Evolutionary conservation across 1,284 basidiomycete genomes (phyloP).

Genomic region (Trichosporon asahii): DNA sequence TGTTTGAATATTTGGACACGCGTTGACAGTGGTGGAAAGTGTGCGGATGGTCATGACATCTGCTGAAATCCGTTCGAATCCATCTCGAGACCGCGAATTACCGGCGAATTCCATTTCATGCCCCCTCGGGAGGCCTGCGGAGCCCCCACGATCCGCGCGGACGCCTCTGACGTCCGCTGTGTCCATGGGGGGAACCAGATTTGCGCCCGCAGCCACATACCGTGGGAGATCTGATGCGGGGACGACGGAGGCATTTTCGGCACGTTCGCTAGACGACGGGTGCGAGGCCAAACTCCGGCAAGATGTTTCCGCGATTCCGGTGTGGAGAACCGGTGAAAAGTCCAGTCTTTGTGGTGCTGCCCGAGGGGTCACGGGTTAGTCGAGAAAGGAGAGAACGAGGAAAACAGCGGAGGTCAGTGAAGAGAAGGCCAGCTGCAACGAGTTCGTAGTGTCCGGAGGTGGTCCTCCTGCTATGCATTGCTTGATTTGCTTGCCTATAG

Average conservation of each 20-base stretch:
- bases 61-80: no score
- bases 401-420: neutral
- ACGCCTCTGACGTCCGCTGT: no score
- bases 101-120: no score
- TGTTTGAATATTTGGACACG: no score
- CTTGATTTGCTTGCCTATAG: constrained; percentile 3
- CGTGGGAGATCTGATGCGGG: neutral
- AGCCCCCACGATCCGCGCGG: no score
- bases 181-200: no score
- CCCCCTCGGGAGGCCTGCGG: no score
- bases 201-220: no score
- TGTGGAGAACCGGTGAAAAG: neutral
- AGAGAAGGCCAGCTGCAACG: neutral
- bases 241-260: neutral
- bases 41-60: no score
- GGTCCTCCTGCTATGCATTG: constrained; percentile 8
- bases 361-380: neutral
- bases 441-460: constrained; percentile 3
- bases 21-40: no score
- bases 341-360: neutral
- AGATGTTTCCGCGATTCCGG: neutral
- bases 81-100: no score
- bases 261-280: no score
- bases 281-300: neutral
- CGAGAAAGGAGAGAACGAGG: neutral